These are phyloP conservation scores for Saccharomyces hybrid DNA, from an alignment of 1,139 yeast genomes.

Conservation along the genomic window DNA sequence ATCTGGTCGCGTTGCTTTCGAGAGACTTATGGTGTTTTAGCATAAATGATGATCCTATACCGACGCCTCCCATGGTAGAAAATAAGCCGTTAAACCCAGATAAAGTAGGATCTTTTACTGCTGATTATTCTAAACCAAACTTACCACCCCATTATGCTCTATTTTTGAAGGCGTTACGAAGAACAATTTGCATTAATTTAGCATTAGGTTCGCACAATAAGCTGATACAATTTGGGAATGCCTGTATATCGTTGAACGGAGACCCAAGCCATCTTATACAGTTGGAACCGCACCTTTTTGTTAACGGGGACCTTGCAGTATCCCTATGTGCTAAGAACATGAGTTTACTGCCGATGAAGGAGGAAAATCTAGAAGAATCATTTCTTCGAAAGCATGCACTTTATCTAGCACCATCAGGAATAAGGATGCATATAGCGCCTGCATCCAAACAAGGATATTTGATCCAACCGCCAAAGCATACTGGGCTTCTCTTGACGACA, in stretches of 20 bases:
- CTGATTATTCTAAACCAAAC: constrained; percentile 34
- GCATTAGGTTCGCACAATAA: constrained; percentile 34
- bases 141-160: constrained; percentile 46
- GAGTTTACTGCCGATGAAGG: constrained; percentile 22
- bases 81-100: constrained; percentile 14
- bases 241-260: constrained; percentile 32
- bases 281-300: constrained; percentile 49
- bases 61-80: constrained; percentile 14
- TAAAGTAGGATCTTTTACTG: constrained; percentile 28
- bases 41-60: constrained; percentile 33
- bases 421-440: constrained; percentile 47
- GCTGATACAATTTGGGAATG: constrained; percentile 49
- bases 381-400: constrained; percentile 39
- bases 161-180: constrained; percentile 55
- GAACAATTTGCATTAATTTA: constrained; percentile 43
- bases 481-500: constrained; percentile 41
- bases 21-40: constrained; percentile 57
- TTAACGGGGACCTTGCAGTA: constrained; percentile 46
- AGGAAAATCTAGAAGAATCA: constrained; percentile 15
- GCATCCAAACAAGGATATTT: constrained; percentile 32
- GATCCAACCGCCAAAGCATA: constrained; percentile 46
- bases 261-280: constrained; percentile 34
- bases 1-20: constrained; percentile 51
- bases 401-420: constrained; percentile 69
- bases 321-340: constrained; percentile 31